Evolutionary conservation across 345 rosid species (phyloP), one percentile per base, ranked within the genome.

Genomic region (Corymbia maculata): DNA sequence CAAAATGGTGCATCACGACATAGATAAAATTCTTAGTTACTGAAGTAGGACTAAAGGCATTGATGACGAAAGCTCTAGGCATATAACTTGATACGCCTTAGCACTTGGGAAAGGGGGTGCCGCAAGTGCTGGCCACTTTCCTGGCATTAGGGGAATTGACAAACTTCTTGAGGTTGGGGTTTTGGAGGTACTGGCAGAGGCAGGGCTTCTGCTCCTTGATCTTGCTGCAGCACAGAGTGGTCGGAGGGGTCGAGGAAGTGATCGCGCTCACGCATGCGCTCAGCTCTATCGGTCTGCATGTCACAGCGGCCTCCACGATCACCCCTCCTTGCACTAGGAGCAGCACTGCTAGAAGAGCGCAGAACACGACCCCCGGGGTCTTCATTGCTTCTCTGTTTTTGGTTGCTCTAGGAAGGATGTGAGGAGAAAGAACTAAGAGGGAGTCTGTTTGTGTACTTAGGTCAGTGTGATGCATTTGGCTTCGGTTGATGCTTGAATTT

Each of bases 171-270:
- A 97, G 95, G 55, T 89, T 93, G 1, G 98, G 99, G 88, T 97
- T 96, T 89, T 90, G 93, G 88, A 96, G 92, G 92, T 96, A 97
- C 44, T 94, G 93, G 93, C 99, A 97, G 82, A 97, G 96, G 66
- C 99, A 97, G 87, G 99, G 99, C 91, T 93, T 93, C 91, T 97
- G 99, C 50, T 96, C 95, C 86, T 91, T 96, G 87, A 97, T 94
- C 94, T 93, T 97, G 85, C 87, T 89, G 92, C 99, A 97, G 91
- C 99, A 97, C 68, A 90, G 86, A 6, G 88, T 87, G 2, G 98
- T 90, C 70, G 99, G 99, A 42, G 94, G 96, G 64, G 97, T 47
- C 22, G 94, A 90, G 64, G 98, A 93, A 16, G 95, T 94, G 88
- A 97, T 96, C 24, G 99, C 99, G 45, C 92, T 85, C 49, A 92